These are phyloP conservation scores for Triglochin maritima DNA, from an alignment of 106 monocot species.

Conservation along the genomic window DNA sequence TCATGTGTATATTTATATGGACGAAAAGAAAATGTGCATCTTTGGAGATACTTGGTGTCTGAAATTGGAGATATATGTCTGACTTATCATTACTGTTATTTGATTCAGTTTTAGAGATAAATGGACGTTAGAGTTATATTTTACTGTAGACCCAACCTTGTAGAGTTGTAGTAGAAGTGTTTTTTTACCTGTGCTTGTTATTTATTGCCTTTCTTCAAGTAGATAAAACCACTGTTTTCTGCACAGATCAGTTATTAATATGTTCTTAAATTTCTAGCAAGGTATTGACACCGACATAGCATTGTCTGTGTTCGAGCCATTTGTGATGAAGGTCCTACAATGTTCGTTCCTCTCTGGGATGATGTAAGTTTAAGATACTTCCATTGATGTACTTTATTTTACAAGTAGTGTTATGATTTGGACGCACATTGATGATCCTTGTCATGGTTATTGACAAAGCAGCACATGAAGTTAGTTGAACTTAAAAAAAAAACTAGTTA, in stretches of 20 bases:
- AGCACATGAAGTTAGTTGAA: not conserved
- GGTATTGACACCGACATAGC: constrained; percentile 56
- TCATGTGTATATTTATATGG: no score
- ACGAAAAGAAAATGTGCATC: no score
- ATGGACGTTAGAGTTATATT: no score
- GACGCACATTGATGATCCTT: not conserved
- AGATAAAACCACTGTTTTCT: not conserved
- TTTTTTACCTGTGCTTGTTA: not conserved
- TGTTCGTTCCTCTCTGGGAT: constrained; percentile 92
- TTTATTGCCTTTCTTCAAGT: no score
- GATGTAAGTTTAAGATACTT: constrained; percentile 24
- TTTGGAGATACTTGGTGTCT: no score
- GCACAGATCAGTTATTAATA: not conserved
- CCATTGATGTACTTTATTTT: not conserved
- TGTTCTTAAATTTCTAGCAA: constrained; percentile 30
- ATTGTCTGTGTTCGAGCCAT: constrained; percentile 50
- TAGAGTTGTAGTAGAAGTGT: not conserved
- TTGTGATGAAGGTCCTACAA: constrained; percentile 59
- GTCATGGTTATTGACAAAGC: not conserved
- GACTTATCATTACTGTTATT: no score
- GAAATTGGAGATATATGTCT: no score
- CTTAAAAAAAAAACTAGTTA: no score
- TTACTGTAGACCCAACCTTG: no score
- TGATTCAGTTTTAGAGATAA: no score
- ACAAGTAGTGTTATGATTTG: not conserved